Evolutionary conservation across 2,329 filamentous ascomycete genomes (phyloP), one percentile per base, ranked within the genome.

Genomic region (Corinectria fuckeliana): DNA sequence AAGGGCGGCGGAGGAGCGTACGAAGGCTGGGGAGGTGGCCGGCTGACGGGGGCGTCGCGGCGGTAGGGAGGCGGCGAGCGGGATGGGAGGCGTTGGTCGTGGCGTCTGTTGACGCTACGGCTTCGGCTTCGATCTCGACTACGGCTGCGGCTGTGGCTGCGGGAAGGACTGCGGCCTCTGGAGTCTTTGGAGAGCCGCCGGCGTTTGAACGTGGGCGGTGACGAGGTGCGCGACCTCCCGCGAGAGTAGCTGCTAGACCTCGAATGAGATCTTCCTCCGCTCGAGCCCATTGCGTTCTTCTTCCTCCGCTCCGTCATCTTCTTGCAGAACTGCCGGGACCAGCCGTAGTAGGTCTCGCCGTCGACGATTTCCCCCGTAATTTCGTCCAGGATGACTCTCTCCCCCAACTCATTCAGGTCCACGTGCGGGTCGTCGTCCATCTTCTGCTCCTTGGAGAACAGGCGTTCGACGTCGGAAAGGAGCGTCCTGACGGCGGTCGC

Each of bases 291-390:
- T 14, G 52, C 50, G 2, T 21, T 47, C 55, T 76, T 79, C 42
- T 72, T 77, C 25, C 72, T 76, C 34, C 84, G 80, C 50, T 81
- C 77, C 75, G 89, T 92, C 90, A 95, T 95, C 70, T 90, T 91
- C 65, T 91, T 82, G 72, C 91, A 96, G 67, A 96, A 95, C 1
- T 81, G 80, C 36, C 85, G 84, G 5, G 92, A 94, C 93, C 93
- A 96, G 61, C 92, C 93, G 72, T 96, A 96, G 74, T 96, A 96
- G 1, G 90, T 91, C 63, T 91, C 88, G 1, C 88, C 88, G 6
- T 82, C 81, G 6, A 88, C 72, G 2, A 88, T 77, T 3, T 90
- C 85, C 0, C 88, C 88, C 0, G 85, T 89, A n/a, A 85, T 77
- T 65, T 89, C 86, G 66, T 92, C 87, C 3, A 85, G 74, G 16